Base-by-base conservation (phyloP, 2,329 filamentous ascomycete species). In the Ascochyta rabiei region DNA sequence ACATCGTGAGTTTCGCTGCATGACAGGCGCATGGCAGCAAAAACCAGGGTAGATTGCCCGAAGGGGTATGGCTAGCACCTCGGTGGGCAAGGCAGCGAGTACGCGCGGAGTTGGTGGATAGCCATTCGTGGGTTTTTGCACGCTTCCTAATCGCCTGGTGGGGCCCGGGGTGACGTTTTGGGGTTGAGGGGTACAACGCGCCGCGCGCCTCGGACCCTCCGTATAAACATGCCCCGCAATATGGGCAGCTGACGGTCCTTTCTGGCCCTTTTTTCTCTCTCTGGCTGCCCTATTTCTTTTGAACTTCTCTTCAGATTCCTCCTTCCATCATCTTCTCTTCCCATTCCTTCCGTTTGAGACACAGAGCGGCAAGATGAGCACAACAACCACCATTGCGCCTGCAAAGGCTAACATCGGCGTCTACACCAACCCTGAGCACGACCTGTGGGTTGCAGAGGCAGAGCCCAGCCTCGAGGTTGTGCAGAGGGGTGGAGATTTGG, bases 371-470 rank as follows among this genome's bases (percentile, higher is more conserved):
- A 64, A 61, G 44, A 74, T 72, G 70, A 70, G 66, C 56, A 54
- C 73, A 33, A 71, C 69, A 13, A 74, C 79, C 13, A 68, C 76
- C 44, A 70, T 79, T 46, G 76, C 79, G 74, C 78, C 83, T 41
- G 79, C 84, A 54, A 95, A 96, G 83, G 80, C 90, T 53, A 98
- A 98, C 79, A 96, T 98, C 73, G 93, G 92, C 66, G 92, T 98
- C 63, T 98, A 89, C 82, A 98, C 93, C 47, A 96, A 98, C 79
- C 91, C 93, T 16, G 85, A 86, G 54, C 93, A 98, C 75, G 90
- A 96, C 57, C 82, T 98, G 48, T 98, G 93, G 91, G 86, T 97
- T 57, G 89, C 84, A 52, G 87, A 91, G 62, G 87, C 93, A 12
- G 82, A 86, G 65, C 93, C 93, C 4, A 87, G 84, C 39, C 78